Conservation (phyloP, 371 early-diverging fungal species). For the Syncephalastrum racemosum region DNA sequence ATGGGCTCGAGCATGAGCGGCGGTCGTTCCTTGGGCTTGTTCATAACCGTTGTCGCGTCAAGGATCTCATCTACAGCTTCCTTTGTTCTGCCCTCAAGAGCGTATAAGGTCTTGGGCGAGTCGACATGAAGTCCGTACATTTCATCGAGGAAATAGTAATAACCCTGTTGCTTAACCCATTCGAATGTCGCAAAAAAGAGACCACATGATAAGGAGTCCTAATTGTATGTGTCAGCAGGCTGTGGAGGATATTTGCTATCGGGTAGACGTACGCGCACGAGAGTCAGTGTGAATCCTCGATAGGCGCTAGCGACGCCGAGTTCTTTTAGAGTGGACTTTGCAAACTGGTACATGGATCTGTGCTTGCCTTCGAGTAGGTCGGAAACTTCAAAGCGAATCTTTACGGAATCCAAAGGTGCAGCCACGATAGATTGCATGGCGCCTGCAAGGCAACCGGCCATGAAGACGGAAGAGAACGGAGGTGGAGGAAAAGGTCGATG, state of each 20-base stretch:
- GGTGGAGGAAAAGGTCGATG: constrained; percentile 61
- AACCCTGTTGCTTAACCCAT: constrained; percentile 70
- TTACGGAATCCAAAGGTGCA: constrained; percentile 73
- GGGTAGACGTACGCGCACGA: constrained; percentile 50
- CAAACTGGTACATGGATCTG: constrained; percentile 68
- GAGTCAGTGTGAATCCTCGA: constrained; percentile 67
- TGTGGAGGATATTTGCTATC: too few species aligned
- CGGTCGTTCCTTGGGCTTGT: constrained; percentile 33
- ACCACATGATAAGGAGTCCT: constrained; percentile 74
- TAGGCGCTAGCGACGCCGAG: constrained; percentile 67
- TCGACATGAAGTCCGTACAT: constrained; percentile 56
- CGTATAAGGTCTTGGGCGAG: constrained; percentile 29
- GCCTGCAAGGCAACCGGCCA: constrained; percentile 68
- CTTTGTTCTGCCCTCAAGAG: constrained; percentile 31
- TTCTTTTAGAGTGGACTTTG: constrained; percentile 61
- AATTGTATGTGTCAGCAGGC: not conserved
- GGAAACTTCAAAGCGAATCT: constrained; percentile 73
- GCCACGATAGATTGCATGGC: constrained; percentile 76
- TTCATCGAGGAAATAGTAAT: constrained; percentile 59
- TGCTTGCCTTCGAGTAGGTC: constrained; percentile 76
- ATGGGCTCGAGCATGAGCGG: constrained; percentile 63
- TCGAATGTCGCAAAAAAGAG: constrained; percentile 80
- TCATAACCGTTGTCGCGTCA: constrained; percentile 11
- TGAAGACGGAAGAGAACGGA: constrained; percentile 57
- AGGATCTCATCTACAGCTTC: constrained; percentile 16